phyloP scores from a whole-genome alignment of 2,329 filamentous ascomycete genomes.

The Exophiala alcalophila region DNA sequence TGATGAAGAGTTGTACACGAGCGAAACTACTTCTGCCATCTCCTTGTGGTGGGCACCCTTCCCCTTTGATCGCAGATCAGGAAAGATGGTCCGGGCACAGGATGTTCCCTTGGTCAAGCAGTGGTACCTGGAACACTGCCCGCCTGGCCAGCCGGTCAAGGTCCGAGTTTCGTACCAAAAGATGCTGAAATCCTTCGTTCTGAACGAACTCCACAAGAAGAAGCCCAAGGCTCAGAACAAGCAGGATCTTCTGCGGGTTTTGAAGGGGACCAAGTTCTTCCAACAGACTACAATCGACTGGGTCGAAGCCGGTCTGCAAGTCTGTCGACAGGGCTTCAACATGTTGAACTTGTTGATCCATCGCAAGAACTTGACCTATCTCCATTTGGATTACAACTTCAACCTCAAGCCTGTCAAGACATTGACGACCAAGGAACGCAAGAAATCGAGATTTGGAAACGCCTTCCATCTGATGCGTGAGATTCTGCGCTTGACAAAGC shows the following conservation, averaged over 20 bases:
- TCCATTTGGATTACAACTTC: constrained; percentile 99
- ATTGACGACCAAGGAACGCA: constrained; percentile 95
- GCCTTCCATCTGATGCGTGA: constrained; percentile 99
- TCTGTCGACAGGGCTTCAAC: constrained; percentile 97
- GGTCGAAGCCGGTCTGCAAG: constrained; percentile 97
- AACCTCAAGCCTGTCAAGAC: constrained; percentile 99
- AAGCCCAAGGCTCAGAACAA: constrained; percentile 93
- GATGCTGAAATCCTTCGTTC: constrained; percentile 88
- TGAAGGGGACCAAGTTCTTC: constrained; percentile 98
- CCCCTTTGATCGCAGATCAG: constrained; percentile 90
- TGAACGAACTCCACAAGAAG: constrained; percentile 96
- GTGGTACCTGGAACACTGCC: constrained; percentile 96
- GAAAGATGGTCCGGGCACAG: constrained; percentile 92
- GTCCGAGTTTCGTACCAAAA: constrained; percentile 98
- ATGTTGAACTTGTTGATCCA: constrained; percentile 98
- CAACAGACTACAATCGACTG: constrained; percentile 99
- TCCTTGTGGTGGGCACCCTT: constrained; percentile 97
- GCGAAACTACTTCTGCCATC: constrained; percentile 87
- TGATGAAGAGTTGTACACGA: constrained; percentile 83
- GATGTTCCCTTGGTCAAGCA: constrained; percentile 97
- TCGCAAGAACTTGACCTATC: constrained; percentile 95
- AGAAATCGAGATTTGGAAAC: constrained; percentile 98
- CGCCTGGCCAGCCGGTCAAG: constrained; percentile 87
- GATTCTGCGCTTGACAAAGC: constrained; percentile 89
- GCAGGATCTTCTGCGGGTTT: constrained; percentile 80